Base-by-base conservation (phyloP, 2,329 filamentous ascomycete genomes). In the Magnaporthiopsis poae region DNA sequence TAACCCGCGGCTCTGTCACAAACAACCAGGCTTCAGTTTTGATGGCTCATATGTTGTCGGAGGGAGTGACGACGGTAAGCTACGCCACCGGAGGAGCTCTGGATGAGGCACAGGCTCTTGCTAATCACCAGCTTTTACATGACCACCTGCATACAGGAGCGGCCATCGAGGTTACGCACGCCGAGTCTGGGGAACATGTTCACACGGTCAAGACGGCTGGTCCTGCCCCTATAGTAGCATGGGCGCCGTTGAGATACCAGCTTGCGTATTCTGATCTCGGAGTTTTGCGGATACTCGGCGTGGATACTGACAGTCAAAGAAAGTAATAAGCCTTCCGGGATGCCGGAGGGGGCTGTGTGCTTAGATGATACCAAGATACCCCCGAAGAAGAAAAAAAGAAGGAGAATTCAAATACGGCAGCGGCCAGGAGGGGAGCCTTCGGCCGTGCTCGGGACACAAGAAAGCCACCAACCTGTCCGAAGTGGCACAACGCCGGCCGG, bases 31-130 rank as follows among this genome's bases (percentile, higher is more conserved):
- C 73, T 94, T 93, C 74, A 90, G 86, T 21, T 93, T 90, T 76
- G 90, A 93, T 71, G 90, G 90, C 0, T 88, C 85, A 72, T 94
- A 88, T 73, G 78, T 93, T 31, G 86, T 88, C 2, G 90, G 87
- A 12, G 90, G 90, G 27, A 90, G 88, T 67, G 90, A 92, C 66
- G 89, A 92, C 77, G 88, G 86, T 80, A 77, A 74, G 78, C 65
- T 27, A 9, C 68, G 29, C 29, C 64, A 25, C 13, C 21, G 61
- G 7, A 25, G 8, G 18, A 27, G 46, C 39, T 56, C 27, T 52
- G 12, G 15, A 21, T 31, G 31, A 65, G n/a, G 29, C 13, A 5
- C 25, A 35, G 7, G 7, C 25, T 18, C 27, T 31, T n/a, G 63
- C 67, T 66, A 27, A 67, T 65, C 18, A 35, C 29, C 2, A 25